Percentiles rank a stretch among this genome's conserved stretches.
Evolutionary conservation across 257 asterid genomes (phyloP).

Genomic region (Salvia rosmarinus): DNA sequence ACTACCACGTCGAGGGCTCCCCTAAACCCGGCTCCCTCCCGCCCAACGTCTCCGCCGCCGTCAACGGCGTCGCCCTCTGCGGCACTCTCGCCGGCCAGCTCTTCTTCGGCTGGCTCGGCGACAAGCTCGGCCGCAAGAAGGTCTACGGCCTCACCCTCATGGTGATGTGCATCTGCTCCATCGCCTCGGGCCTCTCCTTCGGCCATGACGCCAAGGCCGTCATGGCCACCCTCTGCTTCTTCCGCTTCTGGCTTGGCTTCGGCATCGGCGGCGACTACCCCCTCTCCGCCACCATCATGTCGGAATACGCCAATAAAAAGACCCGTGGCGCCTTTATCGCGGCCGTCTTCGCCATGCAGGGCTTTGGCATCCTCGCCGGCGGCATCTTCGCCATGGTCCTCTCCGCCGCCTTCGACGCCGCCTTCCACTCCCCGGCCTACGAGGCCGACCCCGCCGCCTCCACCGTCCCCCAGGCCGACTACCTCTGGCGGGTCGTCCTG

Average conservation of each 20-base stretch:
- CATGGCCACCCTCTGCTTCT: slow-evolving; percentile 56
- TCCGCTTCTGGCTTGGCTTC: slow-evolving; percentile 56
- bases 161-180: slow-evolving; percentile 50
- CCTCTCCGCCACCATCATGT: slow-evolving; percentile 59
- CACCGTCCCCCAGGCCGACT: slow-evolving; percentile 49
- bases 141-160: slow-evolving; percentile 47
- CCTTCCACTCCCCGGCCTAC: slow-evolving; percentile 39
- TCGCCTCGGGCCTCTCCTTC: slow-evolving; percentile 55
- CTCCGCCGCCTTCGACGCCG: slow-evolving; percentile 36
- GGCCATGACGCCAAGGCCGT: slow-evolving; percentile 40
- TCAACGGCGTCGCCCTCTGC: slow-evolving; percentile 54
- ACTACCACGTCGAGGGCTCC: slow-evolving; percentile 41
- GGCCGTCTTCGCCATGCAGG: slow-evolving; percentile 59
- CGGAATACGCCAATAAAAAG: slow-evolving; percentile 51
- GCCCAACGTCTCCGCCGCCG: slow-evolving; percentile 53
- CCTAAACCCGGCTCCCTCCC: slow-evolving; percentile 52
- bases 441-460: slow-evolving; percentile 39
- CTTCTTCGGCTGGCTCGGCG: slow-evolving; percentile 50
- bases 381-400: slow-evolving; percentile 45
- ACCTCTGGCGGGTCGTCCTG: slow-evolving; percentile 49
- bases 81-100: slow-evolving; percentile 42
- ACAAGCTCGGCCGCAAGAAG: slow-evolving; percentile 48
- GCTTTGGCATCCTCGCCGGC: slow-evolving; percentile 51
- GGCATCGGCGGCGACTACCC: slow-evolving; percentile 63
- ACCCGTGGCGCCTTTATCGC: slow-evolving; percentile 56